Conservation (phyloP, 2,329 filamentous ascomycete genomes). For the Aspergillus novofumigatus region DNA sequence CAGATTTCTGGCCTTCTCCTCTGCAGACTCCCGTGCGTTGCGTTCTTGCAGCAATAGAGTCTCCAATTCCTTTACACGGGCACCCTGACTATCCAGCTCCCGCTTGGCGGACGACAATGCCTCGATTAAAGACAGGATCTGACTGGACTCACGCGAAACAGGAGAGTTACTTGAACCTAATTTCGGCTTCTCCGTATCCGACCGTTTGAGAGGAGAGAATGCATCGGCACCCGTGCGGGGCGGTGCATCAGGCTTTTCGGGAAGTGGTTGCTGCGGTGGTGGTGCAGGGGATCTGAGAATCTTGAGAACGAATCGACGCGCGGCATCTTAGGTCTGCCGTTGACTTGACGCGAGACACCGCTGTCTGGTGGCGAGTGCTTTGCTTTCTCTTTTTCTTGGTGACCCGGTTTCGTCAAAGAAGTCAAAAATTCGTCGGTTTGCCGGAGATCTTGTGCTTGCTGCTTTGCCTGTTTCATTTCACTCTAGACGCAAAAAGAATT, state of each 20-base stretch:
- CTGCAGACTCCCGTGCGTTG: conserved; percentile 74
- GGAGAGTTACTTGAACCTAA: conserved; percentile 41
- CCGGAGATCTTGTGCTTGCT: conserved; percentile 80
- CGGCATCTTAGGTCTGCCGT: conserved; percentile 44
- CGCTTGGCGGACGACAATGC: conserved; percentile 78
- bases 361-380: conserved; percentile 46
- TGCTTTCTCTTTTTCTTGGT: conserved; percentile 47
- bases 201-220: conserved; percentile 62
- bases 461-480: conserved; percentile 84
- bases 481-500: conserved; percentile 51
- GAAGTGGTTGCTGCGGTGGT: conserved; percentile 86
- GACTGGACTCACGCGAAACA: conserved; percentile 57
- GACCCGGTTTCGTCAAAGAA: conserved; percentile 68
- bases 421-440: conserved; percentile 79
- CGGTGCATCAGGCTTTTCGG: conserved; percentile 78
- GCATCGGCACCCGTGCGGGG: conserved; percentile 44
- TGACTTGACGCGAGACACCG: conserved; percentile 43
- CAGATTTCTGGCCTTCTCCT: conserved; percentile 71
- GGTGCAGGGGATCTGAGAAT: conserved; percentile 93
- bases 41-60: conserved; percentile 73
- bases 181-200: conserved; percentile 71
- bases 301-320: conserved; percentile 74
- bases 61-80: conserved; percentile 77
- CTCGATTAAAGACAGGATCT: conserved; percentile 80
- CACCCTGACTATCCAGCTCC: conserved; percentile 78